Conservation (phyloP, 768 basidiomycete species). For the Crepidotus variabilis region DNA sequence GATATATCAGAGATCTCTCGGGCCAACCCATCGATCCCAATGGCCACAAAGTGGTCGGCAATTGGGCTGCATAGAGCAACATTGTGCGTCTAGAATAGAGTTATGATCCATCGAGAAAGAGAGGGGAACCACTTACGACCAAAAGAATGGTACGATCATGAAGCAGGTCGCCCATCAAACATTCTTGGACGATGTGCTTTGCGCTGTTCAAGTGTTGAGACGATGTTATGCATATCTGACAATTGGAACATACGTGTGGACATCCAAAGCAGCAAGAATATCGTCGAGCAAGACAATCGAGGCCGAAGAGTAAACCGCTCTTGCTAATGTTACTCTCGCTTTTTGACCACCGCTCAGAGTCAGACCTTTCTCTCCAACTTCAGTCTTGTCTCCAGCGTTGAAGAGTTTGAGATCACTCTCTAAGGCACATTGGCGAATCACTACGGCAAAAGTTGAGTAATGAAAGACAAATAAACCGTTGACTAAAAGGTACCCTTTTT, state of each 20-base stretch:
- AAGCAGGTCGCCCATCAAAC: constrained; percentile 76
- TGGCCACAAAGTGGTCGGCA: constrained; percentile 53
- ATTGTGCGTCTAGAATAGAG: constrained; percentile 37
- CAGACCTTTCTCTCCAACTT: constrained; percentile 70
- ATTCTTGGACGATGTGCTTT: constrained; percentile 75
- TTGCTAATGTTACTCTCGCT: constrained; percentile 43
- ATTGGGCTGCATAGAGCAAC: constrained; percentile 50
- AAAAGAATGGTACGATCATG: constrained; percentile 79
- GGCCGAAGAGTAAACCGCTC: constrained; percentile 28
- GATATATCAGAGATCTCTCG: constrained; percentile 45
- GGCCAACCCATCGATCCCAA: constrained; percentile 48
- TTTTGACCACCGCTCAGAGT: constrained; percentile 31
- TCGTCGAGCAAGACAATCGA: constrained; percentile 68
- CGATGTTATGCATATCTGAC: background rate
- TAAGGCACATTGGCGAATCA: constrained; percentile 69
- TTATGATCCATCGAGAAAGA: background rate
- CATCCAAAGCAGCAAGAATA: constrained; percentile 58
- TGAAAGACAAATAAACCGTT: background rate
- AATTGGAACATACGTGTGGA: constrained; percentile 18
- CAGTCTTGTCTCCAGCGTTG: constrained; percentile 63
- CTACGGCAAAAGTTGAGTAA: constrained; percentile 20
- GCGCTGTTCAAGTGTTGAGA: constrained; percentile 54
- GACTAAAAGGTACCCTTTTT: constrained; percentile 37
- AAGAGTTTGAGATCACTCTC: constrained; percentile 70
- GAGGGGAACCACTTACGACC: constrained; percentile 42